These are phyloP conservation scores for Paulownia fortunei DNA, from an alignment of 257 asterid genomes.

Conservation along the genomic window DNA sequence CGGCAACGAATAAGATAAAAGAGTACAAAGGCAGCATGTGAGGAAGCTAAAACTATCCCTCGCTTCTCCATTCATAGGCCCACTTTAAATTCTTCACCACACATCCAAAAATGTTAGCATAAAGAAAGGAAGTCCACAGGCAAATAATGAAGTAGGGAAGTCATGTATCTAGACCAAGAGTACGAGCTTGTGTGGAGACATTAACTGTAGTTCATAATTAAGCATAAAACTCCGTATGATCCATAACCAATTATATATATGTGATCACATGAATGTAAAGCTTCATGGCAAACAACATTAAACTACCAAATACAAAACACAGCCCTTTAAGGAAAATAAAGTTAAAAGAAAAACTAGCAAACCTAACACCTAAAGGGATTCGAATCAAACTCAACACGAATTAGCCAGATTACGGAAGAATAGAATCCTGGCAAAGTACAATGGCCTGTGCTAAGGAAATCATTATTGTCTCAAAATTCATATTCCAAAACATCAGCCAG, in stretches of 20 bases:
- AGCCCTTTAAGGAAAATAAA: not conserved
- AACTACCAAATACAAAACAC: not conserved
- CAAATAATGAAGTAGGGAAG: not conserved
- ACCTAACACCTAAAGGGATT: conserved; percentile 12
- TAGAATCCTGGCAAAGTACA: not conserved
- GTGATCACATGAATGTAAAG: not conserved
- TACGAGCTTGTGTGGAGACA: too few relatives aligned
- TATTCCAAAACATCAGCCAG: conserved; percentile 30
- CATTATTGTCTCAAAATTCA: not conserved
- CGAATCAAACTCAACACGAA: not conserved
- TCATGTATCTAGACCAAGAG: too few relatives aligned
- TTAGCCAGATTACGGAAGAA: conserved; percentile 12
- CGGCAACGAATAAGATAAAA: not conserved
- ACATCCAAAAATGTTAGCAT: too few relatives aligned
- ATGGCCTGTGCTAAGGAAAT: conserved; percentile 5
- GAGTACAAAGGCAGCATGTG: too few relatives aligned
- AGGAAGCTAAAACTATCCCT: too few relatives aligned
- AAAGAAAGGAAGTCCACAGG: not conserved
- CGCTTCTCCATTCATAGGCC: too few relatives aligned
- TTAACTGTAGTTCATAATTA: not conserved
- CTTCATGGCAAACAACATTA: not conserved
- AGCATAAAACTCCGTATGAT: not conserved
- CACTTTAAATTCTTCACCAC: too few relatives aligned
- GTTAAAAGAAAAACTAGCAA: not conserved
- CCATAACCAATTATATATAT: not conserved